Evolutionary conservation across 805 yeast species (phyloP), one percentile per base, ranked within the genome.

Genomic region (Candida peoriensis): DNA sequence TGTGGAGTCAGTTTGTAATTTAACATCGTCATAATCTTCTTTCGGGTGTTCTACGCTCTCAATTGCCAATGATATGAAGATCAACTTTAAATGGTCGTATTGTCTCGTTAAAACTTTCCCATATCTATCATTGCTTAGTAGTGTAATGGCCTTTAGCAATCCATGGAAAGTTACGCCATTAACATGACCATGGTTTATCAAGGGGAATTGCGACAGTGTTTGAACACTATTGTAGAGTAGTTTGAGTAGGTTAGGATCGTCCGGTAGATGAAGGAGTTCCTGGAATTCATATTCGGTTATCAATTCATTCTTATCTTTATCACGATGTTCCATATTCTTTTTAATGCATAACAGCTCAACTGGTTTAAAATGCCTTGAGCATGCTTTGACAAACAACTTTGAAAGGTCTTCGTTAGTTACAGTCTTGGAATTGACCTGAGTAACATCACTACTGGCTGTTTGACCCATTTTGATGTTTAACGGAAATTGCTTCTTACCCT

Each of bases 201-300:
- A 63, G 0, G 85, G 85, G 45, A 70, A 72, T 19, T 60, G 58
- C 1, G 76, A 66, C 20, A 81, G 35, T 5, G 64, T 63, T 20
- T 57, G 53, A 12, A 74, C 51, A 5, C 72, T 54, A 6, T 60
- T 54, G 47, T 65, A 66, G 0, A 78, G 34, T 3, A 68, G 23
- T 6, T 58, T 52, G 1, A 61, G 48, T 1, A 64, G 53, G 4
- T 54, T 50, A 0, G 46, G 40, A 10, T 55, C 44, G 5, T 44
- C 51, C 2, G 72, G 71, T 3, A 73, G 37, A 12, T 53, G 52
- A 13, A 74, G 46, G 52, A 66, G 30, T 11, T 48, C 25, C 8
- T 50, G 44, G 18, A 71, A 35, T 14, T 57, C 55, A 4, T 36
- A 37, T 22, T 49, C 49, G 3, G 47, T 36, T 6, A 69, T 50